Percentiles rank a stretch among this genome's conserved stretches.
Conservation (phyloP, 768 basidiomycete genomes). For the Hemileccinum impolitum region DNA sequence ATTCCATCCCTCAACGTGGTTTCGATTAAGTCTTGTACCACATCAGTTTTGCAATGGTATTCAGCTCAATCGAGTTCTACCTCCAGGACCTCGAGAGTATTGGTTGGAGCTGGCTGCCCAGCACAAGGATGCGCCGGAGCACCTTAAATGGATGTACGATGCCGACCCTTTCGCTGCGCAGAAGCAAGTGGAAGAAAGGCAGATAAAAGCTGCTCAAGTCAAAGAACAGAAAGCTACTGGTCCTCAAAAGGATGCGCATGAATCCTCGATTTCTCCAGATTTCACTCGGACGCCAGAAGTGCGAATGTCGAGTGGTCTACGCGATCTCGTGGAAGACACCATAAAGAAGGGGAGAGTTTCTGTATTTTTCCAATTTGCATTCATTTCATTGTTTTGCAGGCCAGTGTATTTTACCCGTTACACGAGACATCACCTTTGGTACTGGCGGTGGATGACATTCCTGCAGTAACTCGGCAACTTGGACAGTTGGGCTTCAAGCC, state of each 20-base stretch:
- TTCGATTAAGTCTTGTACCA: conserved; percentile 20
- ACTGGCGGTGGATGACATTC: conserved; percentile 42
- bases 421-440: conserved; percentile 32
- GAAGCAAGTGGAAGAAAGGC: conserved; percentile 62
- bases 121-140: conserved; percentile 63
- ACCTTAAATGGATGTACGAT: conserved; percentile 85
- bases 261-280: conserved; percentile 28
- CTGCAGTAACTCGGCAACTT: conserved; percentile 53
- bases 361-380: background rate
- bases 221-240: conserved; percentile 31
- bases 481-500: conserved; percentile 62
- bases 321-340: conserved; percentile 77
- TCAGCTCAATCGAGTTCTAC: conserved; percentile 71
- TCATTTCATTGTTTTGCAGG: conserved; percentile 34
- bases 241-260: conserved; percentile 16
- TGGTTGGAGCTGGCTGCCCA: conserved; percentile 75
- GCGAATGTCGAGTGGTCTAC: conserved; percentile 71
- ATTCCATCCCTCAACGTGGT: background rate
- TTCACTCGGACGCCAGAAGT: conserved; percentile 66
- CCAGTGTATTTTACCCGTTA: conserved; percentile 47
- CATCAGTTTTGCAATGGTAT: conserved; percentile 70
- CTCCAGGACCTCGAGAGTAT: conserved; percentile 82
- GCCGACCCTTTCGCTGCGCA: conserved; percentile 80
- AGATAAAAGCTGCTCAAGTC: conserved; percentile 52
- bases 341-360: conserved; percentile 61